Evolutionary conservation across 441 rosid species (phyloP).

Genomic region (Iberis amara): DNA sequence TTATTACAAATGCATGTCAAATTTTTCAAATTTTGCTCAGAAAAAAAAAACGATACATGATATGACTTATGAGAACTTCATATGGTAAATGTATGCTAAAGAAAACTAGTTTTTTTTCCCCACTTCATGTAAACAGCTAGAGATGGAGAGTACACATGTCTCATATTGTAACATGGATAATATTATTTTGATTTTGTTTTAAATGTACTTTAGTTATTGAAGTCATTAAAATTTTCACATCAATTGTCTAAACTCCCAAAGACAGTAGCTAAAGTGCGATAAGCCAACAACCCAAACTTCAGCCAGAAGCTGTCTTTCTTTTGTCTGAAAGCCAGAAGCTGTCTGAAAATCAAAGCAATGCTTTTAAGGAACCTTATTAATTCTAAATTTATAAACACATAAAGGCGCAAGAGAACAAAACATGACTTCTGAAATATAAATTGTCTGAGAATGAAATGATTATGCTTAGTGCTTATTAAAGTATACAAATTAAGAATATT

Average conservation of each 20-base stretch:
- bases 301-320: too few species aligned
- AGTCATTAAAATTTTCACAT: conserved; percentile 5
- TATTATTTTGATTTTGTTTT: neutral
- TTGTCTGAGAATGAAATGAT: conserved; percentile 34
- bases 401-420: conserved; percentile 31
- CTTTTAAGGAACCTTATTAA: conserved; percentile 28
- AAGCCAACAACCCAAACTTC: conserved; percentile 32
- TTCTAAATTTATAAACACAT: neutral
- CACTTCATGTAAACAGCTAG: neutral
- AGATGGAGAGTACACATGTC: conserved; percentile 12
- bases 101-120: neutral
- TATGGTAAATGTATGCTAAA: neutral
- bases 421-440: conserved; percentile 26
- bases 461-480: conserved; percentile 28
- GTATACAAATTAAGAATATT: conserved; percentile 13
- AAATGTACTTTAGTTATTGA: neutral
- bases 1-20: too few species aligned
- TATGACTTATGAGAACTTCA: conserved; percentile 4
- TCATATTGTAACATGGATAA: neutral
- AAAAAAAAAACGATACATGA: too few species aligned
- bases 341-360: conserved; percentile 34
- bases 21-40: too few species aligned
- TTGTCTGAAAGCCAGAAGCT: too few species aligned
- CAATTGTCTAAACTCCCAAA: conserved; percentile 18
- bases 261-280: conserved; percentile 26